Percentiles rank a stretch among this genome's conserved stretches.
Evolutionary conservation across 2,329 filamentous ascomycete genomes (phyloP).

Genomic region (Diaporthe vaccinii): DNA sequence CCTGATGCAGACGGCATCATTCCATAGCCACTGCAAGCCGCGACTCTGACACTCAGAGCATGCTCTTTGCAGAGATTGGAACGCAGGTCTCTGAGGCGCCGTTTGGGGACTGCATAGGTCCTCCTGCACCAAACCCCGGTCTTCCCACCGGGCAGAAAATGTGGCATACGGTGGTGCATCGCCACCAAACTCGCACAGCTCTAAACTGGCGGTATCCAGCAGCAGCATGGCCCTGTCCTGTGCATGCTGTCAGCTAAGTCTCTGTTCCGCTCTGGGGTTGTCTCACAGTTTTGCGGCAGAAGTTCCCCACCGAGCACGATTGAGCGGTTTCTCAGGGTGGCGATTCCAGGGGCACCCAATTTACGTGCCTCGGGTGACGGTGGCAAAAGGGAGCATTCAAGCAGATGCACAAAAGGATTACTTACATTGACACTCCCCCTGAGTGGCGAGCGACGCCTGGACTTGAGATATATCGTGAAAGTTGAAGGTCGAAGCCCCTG

Average conservation of each 20-base stretch:
- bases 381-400: not conserved
- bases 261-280: rapidly evolving
- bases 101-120: not conserved
- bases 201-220: not conserved
- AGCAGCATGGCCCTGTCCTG: not conserved
- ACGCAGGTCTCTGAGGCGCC: not conserved
- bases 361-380: not conserved
- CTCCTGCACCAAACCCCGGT: not conserved
- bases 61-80: not conserved
- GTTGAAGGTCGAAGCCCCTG: too few species aligned
- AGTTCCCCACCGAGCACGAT: too few species aligned
- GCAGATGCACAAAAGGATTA: not conserved
- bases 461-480: not conserved
- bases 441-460: not conserved
- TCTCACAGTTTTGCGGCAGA: not conserved
- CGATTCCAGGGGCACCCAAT: not conserved
- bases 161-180: not conserved
- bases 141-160: not conserved
- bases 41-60: not conserved
- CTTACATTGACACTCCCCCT: not conserved
- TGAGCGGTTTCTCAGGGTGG: not conserved
- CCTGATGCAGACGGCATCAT: slow-evolving; percentile 13
- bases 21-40: slow-evolving; percentile 29
- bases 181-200: not conserved
- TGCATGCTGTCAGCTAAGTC: not conserved